These are phyloP conservation scores for Vitis amurensis DNA, from an alignment of 164 flowering plant genomes.

Conservation along the genomic window DNA sequence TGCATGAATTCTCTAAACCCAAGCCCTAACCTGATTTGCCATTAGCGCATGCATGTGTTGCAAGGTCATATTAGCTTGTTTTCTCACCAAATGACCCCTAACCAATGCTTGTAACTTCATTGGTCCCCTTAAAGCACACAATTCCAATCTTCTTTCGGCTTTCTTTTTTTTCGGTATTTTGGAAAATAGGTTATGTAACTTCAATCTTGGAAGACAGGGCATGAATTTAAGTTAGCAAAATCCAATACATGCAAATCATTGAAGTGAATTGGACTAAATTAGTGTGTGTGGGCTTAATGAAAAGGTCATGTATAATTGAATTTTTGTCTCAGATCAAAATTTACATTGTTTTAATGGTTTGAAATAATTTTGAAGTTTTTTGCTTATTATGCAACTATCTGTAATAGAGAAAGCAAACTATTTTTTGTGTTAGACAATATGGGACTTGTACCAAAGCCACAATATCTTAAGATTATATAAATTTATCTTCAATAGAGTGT, in stretches of 20 bases:
- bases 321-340: background rate
- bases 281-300: background rate
- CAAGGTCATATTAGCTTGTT: slow-evolving; percentile 31
- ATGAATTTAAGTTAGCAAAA: too few relatives aligned
- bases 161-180: slow-evolving; percentile 65
- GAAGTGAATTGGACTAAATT: too few relatives aligned
- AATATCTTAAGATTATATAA: slow-evolving; percentile 67
- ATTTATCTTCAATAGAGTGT: background rate
- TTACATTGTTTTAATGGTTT: slow-evolving; percentile 1
- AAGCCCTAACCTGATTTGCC: slow-evolving; percentile 47
- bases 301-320: background rate
- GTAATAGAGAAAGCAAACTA: slow-evolving; percentile 84
- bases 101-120: slow-evolving; percentile 55
- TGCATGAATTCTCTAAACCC: slow-evolving; percentile 36
- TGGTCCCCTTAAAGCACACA: slow-evolving; percentile 43
- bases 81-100: slow-evolving; percentile 54
- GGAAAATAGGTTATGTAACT: background rate
- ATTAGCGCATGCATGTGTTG: slow-evolving; percentile 41
- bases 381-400: slow-evolving; percentile 62
- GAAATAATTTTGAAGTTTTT: background rate
- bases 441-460: slow-evolving; percentile 68
- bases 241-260: too few relatives aligned
- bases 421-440: slow-evolving; percentile 54
- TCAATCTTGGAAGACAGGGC: background rate
- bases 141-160: slow-evolving; percentile 78